Percentiles rank a stretch among this genome's conserved stretches.
Evolutionary conservation across 495 filamentous ascomycete species (phyloP).

Genomic region (Hypoxylon perforatum): DNA sequence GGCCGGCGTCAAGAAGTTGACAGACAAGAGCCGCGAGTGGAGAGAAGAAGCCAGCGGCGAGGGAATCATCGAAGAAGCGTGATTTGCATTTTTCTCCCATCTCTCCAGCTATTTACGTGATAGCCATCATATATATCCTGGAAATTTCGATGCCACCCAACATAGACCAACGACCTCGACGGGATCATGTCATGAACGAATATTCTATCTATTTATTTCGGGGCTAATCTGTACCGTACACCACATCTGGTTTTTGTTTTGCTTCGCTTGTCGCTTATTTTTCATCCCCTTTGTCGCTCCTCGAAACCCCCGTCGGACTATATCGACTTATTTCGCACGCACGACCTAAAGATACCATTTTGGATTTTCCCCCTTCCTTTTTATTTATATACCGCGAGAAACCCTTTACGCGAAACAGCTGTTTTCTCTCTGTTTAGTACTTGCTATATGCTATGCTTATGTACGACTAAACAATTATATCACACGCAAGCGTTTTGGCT

Average conservation of each 20-base stretch:
- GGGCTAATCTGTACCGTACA: constrained; percentile 15
- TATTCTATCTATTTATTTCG: constrained; percentile 27
- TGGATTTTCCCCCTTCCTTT: constrained; percentile 26
- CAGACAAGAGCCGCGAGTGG: constrained; percentile 85
- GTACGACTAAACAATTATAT: constrained; percentile 23
- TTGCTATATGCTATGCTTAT: constrained; percentile 5
- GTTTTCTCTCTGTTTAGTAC: constrained; percentile 21
- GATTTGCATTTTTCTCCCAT: constrained; percentile 23
- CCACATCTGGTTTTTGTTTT: constrained; percentile 5
- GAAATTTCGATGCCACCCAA: constrained; percentile 20
- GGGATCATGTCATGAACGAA: constrained; percentile 41
- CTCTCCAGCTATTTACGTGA: constrained; percentile 20
- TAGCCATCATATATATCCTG: constrained; percentile 8
- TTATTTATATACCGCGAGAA: background rate
- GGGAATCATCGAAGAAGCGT: constrained; percentile 81
- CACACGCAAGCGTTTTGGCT: constrained; percentile 22
- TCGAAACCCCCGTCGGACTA: constrained; percentile 5
- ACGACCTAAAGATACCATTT: constrained; percentile 44
- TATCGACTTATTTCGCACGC: constrained; percentile 10
- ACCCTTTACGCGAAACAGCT: constrained; percentile 15
- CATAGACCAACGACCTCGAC: constrained; percentile 38
- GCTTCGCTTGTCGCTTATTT: constrained; percentile 16
- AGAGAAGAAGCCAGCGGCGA: constrained; percentile 84
- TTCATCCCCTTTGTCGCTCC: constrained; percentile 13
- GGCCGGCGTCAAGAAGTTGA: constrained; percentile 77